These are phyloP conservation scores for Vitis cinerea DNA, from an alignment of 164 flowering plant species.

Conservation along the genomic window DNA sequence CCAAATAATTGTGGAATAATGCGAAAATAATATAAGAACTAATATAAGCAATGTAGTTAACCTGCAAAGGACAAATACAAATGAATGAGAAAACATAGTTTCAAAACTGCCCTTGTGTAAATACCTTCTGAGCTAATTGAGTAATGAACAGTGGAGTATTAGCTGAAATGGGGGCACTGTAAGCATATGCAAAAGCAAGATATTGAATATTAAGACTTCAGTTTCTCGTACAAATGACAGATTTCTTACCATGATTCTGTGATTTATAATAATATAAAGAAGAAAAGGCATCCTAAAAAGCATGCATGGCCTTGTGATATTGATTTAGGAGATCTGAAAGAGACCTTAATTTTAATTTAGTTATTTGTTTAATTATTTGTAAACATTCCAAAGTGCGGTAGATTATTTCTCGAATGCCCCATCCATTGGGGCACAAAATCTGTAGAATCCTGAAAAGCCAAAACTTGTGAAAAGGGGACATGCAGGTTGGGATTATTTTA, in stretches of 20 bases:
- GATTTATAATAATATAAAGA: neutral
- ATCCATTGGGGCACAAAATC: conserved; percentile 17
- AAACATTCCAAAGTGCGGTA: conserved; percentile 5
- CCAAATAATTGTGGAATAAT: too few species aligned
- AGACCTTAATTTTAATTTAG: conserved; percentile 14
- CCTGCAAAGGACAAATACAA: conserved; percentile 9
- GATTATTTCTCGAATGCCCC: conserved; percentile 10
- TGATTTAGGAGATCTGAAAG: conserved; percentile 1
- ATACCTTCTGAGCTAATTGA: conserved; percentile 3
- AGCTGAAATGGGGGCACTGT: neutral
- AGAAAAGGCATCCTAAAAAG: conserved; percentile 4
- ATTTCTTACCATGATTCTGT: neutral
- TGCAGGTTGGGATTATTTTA: neutral
- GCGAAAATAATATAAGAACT: too few species aligned
- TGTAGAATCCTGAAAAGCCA: conserved; percentile 18
- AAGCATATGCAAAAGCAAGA: neutral
- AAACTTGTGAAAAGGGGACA: conserved; percentile 10
- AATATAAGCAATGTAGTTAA: conserved; percentile 12
- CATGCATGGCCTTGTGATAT: conserved; percentile 13
- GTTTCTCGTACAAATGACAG: neutral
- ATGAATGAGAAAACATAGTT: conserved; percentile 4
- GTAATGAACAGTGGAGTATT: conserved; percentile 5
- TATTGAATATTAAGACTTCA: neutral
- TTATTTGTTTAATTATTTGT: conserved; percentile 2
- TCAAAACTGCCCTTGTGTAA: conserved; percentile 4